A percentile compares a stretch with the other conserved stretches of the same genome.
These are phyloP conservation scores for Sisymbrium irio DNA, from an alignment of 345 rosid species.

Conservation along the genomic window DNA sequence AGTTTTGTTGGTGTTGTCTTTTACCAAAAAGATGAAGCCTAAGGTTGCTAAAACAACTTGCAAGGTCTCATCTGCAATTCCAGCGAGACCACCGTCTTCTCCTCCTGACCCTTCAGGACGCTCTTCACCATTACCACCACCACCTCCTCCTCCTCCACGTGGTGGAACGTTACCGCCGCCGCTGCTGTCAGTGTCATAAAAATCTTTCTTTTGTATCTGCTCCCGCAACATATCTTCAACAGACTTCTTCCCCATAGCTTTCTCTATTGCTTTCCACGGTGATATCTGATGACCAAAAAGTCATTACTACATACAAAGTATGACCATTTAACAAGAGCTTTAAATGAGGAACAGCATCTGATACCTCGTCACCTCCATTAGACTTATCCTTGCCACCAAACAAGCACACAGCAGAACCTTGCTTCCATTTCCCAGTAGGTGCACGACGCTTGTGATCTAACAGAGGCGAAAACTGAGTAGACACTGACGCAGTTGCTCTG, in stretches of 20 bases:
- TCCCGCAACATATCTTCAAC: slow-evolving; percentile 62
- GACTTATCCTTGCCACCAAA: slow-evolving; percentile 69
- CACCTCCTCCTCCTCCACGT: slow-evolving; percentile 47
- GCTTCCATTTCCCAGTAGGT: slow-evolving; percentile 27
- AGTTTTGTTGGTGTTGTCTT: neutral
- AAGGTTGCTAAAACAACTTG: slow-evolving; percentile 68
- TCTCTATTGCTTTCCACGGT: slow-evolving; percentile 58
- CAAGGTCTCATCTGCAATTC: slow-evolving; percentile 50
- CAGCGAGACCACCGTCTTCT: slow-evolving; percentile 53
- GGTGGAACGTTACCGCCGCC: slow-evolving; percentile 47
- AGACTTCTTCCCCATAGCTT: slow-evolving; percentile 52
- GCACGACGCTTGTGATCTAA: slow-evolving; percentile 21
- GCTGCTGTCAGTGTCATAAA: slow-evolving; percentile 42
- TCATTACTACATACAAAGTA: neutral
- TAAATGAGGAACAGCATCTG: neutral
- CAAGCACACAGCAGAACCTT: slow-evolving; percentile 43
- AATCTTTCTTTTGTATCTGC: slow-evolving; percentile 60
- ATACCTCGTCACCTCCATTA: slow-evolving; percentile 45
- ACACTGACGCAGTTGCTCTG: slow-evolving; percentile 6
- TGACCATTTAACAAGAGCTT: too few relatives aligned
- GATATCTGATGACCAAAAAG: slow-evolving; percentile 40
- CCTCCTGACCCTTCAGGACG: slow-evolving; percentile 42
- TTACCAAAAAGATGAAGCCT: slow-evolving; percentile 66
- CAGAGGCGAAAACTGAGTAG: slow-evolving; percentile 27
- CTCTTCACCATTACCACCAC: slow-evolving; percentile 36